Percentiles rank a stretch among this genome's conserved stretches.
Evolutionary conservation across 1,139 yeast genomes (phyloP).

Genomic region (Kodamaea derodonti): DNA sequence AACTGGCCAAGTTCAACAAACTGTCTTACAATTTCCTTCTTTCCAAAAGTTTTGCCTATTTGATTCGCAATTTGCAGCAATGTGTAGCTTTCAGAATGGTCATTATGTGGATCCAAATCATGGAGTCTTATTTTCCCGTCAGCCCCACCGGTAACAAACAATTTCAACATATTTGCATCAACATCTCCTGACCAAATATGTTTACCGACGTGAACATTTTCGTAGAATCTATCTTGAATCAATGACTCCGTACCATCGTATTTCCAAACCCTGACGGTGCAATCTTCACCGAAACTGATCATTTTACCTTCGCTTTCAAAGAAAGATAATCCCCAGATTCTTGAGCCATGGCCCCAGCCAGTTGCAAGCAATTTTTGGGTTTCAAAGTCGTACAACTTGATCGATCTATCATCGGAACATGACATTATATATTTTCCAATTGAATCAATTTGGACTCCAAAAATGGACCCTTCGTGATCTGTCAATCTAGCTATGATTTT

Average conservation of each 20-base stretch:
- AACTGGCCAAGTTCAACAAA: conserved; percentile 45
- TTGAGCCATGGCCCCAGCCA: conserved; percentile 96
- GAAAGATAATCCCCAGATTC: conserved; percentile 84
- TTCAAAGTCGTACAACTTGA: conserved; percentile 65
- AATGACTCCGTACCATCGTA: conserved; percentile 24
- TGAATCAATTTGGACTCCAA: conserved; percentile 65
- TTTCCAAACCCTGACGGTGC: conserved; percentile 81
- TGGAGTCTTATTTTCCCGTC: conserved; percentile 75
- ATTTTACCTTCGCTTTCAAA: conserved; percentile 28
- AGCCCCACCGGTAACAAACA: conserved; percentile 81
- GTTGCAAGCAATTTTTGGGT: conserved; percentile 59
- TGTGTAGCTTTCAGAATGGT: conserved; percentile 21
- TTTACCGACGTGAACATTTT: conserved; percentile 75
- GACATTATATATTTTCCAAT: conserved; percentile 59
- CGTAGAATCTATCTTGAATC: conserved; percentile 30
- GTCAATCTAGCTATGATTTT: conserved; percentile 52
- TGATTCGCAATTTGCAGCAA: conserved; percentile 27
- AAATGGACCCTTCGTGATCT: conserved; percentile 88
- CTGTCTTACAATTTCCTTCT: conserved; percentile 61
- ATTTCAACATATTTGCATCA: conserved; percentile 30
- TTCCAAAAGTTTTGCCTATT: conserved; percentile 23
- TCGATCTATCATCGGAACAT: conserved; percentile 92
- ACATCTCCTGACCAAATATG: conserved; percentile 85
- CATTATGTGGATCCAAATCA: conserved; percentile 32
- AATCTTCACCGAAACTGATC: conserved; percentile 81